phyloP scores from a whole-genome alignment of 2,329 filamentous ascomycete species.

The Simplicillium sp. region DNA sequence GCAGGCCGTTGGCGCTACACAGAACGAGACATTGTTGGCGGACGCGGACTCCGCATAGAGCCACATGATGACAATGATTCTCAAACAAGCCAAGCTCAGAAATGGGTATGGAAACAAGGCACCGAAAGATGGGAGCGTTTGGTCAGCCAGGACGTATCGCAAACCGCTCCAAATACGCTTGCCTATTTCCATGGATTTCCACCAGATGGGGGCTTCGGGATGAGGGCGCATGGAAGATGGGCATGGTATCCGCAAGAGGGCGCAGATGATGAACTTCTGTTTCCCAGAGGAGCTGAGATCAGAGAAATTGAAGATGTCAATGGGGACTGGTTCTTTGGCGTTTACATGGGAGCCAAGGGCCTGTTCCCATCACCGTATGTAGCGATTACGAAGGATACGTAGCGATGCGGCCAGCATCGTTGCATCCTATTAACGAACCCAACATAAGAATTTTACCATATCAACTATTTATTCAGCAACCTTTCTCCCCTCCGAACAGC shows the following conservation, averaged over 20 bases:
- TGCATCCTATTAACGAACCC: not conserved
- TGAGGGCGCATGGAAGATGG: constrained; percentile 58
- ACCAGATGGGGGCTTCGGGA: constrained; percentile 64
- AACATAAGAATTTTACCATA: no score
- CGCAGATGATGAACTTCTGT: constrained; percentile 67
- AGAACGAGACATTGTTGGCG: constrained; percentile 68
- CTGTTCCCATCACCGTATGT: constrained; percentile 78
- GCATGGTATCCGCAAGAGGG: constrained; percentile 62
- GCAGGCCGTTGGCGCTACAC: constrained; percentile 60
- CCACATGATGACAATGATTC: constrained; percentile 28
- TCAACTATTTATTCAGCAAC: not conserved
- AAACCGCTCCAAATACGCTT: constrained; percentile 25
- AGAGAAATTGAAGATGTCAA: constrained; percentile 80
- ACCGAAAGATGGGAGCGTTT: constrained; percentile 32
- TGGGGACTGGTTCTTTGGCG: constrained; percentile 82
- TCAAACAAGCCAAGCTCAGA: constrained; percentile 26
- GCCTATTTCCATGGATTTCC: constrained; percentile 43
- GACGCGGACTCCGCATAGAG: constrained; percentile 56
- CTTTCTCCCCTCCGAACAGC: not conserved
- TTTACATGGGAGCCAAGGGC: constrained; percentile 71
- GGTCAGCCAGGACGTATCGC: constrained; percentile 41
- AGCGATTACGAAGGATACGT: constrained; percentile 27
- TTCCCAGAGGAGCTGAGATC: constrained; percentile 76
- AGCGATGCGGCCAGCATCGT: constrained; percentile 1
- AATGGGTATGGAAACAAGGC: constrained; percentile 42